These are phyloP conservation scores for Myxozyma neglecta DNA, from an alignment of 805 yeast genomes.

Conservation along the genomic window DNA sequence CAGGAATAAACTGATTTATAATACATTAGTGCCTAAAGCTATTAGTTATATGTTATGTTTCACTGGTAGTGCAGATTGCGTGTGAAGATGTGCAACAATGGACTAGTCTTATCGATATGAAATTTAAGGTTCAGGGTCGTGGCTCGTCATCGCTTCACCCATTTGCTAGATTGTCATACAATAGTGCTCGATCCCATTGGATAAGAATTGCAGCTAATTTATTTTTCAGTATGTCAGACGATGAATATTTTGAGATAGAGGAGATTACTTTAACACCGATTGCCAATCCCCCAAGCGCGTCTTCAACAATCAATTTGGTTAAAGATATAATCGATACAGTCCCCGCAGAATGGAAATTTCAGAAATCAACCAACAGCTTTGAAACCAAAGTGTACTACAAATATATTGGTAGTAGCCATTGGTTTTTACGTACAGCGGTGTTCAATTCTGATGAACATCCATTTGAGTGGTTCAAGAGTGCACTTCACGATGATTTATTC, in stretches of 20 bases:
- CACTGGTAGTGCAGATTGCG: too few species aligned
- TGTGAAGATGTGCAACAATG: too few species aligned
- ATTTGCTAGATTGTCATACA: too few species aligned
- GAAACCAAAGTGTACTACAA: conserved; percentile 13
- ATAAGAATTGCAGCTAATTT: too few species aligned
- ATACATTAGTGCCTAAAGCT: neutral
- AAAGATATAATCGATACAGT: conserved; percentile 8
- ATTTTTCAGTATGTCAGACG: neutral
- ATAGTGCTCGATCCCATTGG: too few species aligned
- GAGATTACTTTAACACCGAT: conserved; percentile 15
- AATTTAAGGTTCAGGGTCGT: too few species aligned
- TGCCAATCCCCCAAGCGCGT: conserved; percentile 15
- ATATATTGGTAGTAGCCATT: conserved; percentile 7
- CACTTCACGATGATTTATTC: conserved; percentile 20
- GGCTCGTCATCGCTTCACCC: too few species aligned
- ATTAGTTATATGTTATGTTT: too few species aligned
- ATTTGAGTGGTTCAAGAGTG: conserved; percentile 23
- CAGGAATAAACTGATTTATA: neutral
- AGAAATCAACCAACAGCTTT: neutral
- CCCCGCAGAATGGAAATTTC: conserved; percentile 13
- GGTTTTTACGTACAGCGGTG: conserved; percentile 18
- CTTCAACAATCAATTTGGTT: conserved; percentile 9
- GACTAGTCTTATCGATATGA: too few species aligned
- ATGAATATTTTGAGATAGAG: neutral
- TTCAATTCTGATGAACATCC: conserved; percentile 11